phyloP scores from a whole-genome alignment of 306 rosid genomes.

The Morella rubra region DNA sequence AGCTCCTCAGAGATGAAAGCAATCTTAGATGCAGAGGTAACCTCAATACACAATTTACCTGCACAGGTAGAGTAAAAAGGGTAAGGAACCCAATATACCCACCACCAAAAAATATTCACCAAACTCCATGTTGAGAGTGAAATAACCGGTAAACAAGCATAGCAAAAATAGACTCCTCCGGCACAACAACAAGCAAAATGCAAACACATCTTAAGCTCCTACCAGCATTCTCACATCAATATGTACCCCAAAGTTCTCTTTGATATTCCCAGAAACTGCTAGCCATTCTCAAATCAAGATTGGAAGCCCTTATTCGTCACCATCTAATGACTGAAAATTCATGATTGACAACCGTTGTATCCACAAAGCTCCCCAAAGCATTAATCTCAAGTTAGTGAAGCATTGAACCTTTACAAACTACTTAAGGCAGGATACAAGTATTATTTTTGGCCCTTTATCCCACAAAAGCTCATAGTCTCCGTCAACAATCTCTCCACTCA shows the following conservation, averaged over 20 bases:
- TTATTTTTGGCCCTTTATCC: neutral
- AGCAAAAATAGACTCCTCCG: neutral
- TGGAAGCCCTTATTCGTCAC: neutral
- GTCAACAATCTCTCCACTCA: neutral
- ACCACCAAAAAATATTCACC: neutral
- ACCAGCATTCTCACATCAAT: neutral
- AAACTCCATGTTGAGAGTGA: neutral
- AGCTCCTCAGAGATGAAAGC: slow-evolving; percentile 94
- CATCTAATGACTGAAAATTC: neutral
- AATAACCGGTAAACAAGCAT: neutral
- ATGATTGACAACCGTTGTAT: neutral
- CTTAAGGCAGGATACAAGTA: neutral
- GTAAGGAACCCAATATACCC: neutral
- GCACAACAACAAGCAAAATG: neutral
- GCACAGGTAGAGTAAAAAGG: slow-evolving; percentile 15
- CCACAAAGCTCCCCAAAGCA: neutral
- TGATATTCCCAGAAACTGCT: neutral
- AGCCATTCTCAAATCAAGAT: neutral
- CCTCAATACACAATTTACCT: slow-evolving; percentile 95
- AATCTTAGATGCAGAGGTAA: slow-evolving; percentile 70
- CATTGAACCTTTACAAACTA: neutral
- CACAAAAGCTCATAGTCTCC: no score
- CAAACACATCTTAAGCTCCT: neutral
- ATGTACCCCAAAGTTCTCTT: neutral
- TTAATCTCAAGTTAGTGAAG: neutral